Percentiles rank a stretch among this genome's conserved stretches.
Conservation (phyloP, 805 yeast species). For the Saccharomyces paradoxus region DNA sequence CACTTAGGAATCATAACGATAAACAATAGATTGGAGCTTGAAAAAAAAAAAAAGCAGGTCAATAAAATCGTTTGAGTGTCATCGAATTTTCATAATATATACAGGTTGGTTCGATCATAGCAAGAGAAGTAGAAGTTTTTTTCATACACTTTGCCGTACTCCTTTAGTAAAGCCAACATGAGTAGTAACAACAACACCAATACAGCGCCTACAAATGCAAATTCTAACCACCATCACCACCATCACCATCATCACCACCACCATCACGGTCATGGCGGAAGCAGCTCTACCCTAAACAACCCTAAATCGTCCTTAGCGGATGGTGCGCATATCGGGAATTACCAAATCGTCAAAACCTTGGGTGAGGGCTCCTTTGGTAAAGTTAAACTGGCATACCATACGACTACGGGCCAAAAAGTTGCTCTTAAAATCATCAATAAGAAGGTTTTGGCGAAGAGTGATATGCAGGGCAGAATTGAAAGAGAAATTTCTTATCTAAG, state of each 20-base stretch:
- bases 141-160: background rate
- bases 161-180: background rate
- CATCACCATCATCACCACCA: conserved; percentile 22
- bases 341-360: conserved; percentile 83
- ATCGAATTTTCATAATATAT: background rate
- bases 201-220: background rate
- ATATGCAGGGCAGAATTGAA: conserved; percentile 95
- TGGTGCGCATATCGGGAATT: conserved; percentile 68
- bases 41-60: background rate
- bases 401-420: conserved; percentile 84
- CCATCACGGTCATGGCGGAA: conserved; percentile 8
- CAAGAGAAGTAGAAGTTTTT: background rate
- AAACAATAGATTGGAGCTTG: background rate
- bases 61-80: background rate
- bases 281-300: conserved; percentile 1
- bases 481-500: conserved; percentile 87
- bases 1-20: background rate
- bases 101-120: background rate
- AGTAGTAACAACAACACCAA: background rate
- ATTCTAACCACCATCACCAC: conserved; percentile 9
- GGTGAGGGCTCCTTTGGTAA: conserved; percentile 98
- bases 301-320: conserved; percentile 17
- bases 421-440: conserved; percentile 90
- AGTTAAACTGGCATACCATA: conserved; percentile 83
- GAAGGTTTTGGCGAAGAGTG: conserved; percentile 85